phyloP scores from a whole-genome alignment of 78 protist species.

The Creolimax fragrantissima region DNA sequence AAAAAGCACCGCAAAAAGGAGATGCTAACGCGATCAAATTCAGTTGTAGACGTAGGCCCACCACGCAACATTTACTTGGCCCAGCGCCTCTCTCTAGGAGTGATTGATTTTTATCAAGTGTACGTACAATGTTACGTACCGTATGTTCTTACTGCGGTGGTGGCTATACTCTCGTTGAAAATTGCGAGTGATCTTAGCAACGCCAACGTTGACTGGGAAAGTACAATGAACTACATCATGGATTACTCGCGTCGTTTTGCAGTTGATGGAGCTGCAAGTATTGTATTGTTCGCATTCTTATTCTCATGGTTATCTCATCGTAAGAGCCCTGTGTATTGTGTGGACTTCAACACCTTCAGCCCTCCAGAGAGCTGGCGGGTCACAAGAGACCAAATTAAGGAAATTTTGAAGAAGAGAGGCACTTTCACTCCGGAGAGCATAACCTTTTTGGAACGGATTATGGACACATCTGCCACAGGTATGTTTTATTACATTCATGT shows the following conservation, averaged over 20 bases:
- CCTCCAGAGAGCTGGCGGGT: neutral
- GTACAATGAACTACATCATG: neutral
- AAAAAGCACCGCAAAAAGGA: too few species aligned
- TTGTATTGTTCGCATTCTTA: neutral
- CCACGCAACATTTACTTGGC: neutral
- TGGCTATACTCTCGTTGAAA: neutral
- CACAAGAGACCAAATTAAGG: neutral
- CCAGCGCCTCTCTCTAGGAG: neutral
- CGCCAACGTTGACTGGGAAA: neutral
- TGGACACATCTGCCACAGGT: neutral
- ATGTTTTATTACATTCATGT: too few species aligned
- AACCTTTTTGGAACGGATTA: neutral
- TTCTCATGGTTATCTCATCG: neutral
- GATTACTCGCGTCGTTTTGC: neutral
- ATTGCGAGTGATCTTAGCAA: neutral
- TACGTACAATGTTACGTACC: neutral
- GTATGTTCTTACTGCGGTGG: neutral
- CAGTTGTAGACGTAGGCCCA: neutral
- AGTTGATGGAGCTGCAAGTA: neutral
- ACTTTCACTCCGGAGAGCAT: neutral
- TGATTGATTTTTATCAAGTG: neutral
- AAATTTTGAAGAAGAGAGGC: neutral
- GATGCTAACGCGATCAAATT: too few species aligned
- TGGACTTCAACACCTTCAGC: neutral
- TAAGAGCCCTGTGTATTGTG: neutral